These are phyloP conservation scores for Oryza nivara DNA, from an alignment of 176 grass and related monocot genomes.

Conservation along the genomic window DNA sequence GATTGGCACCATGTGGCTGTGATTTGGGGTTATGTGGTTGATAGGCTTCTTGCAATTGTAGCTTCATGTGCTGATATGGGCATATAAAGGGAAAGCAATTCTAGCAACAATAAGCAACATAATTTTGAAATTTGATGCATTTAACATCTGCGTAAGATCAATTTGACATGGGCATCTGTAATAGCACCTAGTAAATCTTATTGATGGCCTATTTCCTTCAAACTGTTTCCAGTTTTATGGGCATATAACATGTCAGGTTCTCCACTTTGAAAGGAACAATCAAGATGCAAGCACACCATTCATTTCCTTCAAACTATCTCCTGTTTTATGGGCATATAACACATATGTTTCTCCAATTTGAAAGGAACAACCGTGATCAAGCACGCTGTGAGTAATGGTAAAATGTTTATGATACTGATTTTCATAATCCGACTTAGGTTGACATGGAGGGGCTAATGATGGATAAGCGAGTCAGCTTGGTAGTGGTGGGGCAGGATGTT, in stretches of 20 bases:
- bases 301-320: slow-evolving; percentile 2
- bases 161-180: not conserved
- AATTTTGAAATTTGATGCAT: slow-evolving; percentile 1
- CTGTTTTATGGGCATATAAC: not conserved
- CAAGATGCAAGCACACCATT: not conserved
- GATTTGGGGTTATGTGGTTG: slow-evolving; percentile 11
- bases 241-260: not conserved
- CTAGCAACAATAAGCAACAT: not conserved
- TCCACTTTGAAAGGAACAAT: slow-evolving; percentile 31
- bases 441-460: slow-evolving; percentile 65
- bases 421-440: slow-evolving; percentile 50
- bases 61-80: slow-evolving; percentile 6
- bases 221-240: not conserved
- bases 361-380: slow-evolving; percentile 23
- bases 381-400: not conserved
- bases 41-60: slow-evolving; percentile 14
- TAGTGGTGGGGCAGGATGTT: slow-evolving; percentile 72
- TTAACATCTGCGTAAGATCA: not conserved
- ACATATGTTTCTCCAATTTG: not conserved
- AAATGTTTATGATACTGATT: slow-evolving; percentile 29
- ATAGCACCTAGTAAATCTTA: not conserved
- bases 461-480: slow-evolving; percentile 49
- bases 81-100: not conserved
- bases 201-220: slow-evolving; percentile 2
- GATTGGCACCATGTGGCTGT: slow-evolving; percentile 49